Conservation (phyloP, 192 early-diverging fungal genomes). For the Backusella parvicylindrica region DNA sequence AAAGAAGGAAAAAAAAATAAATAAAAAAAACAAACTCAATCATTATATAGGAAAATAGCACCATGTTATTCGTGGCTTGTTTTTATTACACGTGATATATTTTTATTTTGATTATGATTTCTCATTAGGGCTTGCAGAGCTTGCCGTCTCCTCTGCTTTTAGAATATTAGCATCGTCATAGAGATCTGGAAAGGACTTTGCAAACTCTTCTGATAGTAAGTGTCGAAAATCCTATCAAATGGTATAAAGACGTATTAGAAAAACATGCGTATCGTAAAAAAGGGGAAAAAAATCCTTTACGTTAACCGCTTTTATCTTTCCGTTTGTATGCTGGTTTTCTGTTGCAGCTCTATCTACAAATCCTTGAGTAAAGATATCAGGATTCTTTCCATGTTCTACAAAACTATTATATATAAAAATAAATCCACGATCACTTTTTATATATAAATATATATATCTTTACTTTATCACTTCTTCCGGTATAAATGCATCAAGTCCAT, state of each 20-base stretch:
- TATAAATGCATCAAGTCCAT: constrained; percentile 41
- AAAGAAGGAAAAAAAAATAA: no score
- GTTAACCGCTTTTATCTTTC: constrained; percentile 48
- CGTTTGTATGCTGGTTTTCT: constrained; percentile 55
- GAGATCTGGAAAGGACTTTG: constrained; percentile 35
- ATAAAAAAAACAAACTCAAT: constrained; percentile 1
- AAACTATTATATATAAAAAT: constrained; percentile 24
- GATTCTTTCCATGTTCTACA: constrained; percentile 49
- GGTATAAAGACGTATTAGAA: no score
- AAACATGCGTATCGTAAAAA: neutral
- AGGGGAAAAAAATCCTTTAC: constrained; percentile 20
- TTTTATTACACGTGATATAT: neutral
- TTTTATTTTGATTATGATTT: neutral
- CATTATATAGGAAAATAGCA: neutral
- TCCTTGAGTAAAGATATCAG: constrained; percentile 50
- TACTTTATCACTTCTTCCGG: constrained; percentile 55
- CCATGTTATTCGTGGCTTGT: neutral
- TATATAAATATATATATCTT: neutral
- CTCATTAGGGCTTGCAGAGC: neutral
- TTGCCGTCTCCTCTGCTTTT: neutral
- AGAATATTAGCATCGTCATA: constrained; percentile 9
- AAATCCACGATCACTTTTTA: neutral
- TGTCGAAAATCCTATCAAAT: constrained; percentile 32
- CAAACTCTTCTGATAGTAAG: constrained; percentile 25
- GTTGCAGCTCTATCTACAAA: constrained; percentile 49